These are phyloP conservation scores for Rhodamnia rubescens DNA, from an alignment of 345 rosid species.

Conservation along the genomic window DNA sequence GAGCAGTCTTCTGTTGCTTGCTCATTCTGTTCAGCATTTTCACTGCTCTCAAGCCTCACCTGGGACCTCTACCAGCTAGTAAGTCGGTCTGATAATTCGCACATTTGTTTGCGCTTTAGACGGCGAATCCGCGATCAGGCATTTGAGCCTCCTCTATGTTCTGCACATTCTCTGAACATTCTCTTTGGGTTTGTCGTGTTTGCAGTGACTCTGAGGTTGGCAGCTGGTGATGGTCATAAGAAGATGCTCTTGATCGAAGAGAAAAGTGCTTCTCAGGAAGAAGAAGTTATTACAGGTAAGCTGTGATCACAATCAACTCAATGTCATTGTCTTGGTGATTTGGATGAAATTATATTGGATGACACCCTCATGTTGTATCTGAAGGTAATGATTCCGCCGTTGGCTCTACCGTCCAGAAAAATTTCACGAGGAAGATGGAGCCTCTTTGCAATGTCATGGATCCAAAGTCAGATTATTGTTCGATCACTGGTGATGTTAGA, in stretches of 20 bases:
- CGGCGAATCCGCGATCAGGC: background rate
- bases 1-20: conserved; percentile 36
- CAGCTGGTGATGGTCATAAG: conserved; percentile 21
- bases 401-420: conserved; percentile 1
- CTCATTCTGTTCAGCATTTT: conserved; percentile 44
- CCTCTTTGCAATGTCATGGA: conserved; percentile 24
- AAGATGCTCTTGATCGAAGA: conserved; percentile 9
- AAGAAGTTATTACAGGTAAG: background rate
- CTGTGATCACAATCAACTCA: background rate
- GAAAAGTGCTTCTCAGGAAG: conserved; percentile 8
- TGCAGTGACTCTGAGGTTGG: conserved; percentile 42
- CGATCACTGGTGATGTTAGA: conserved; percentile 42
- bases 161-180: background rate
- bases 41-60: conserved; percentile 40
- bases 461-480: conserved; percentile 53
- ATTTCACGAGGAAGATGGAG: conserved; percentile 8
- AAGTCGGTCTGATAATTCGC: background rate
- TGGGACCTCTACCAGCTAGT: conserved; percentile 38
- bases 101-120: background rate
- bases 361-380: background rate
- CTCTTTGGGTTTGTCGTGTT: background rate
- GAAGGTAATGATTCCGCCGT: background rate
- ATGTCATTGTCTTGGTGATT: background rate
- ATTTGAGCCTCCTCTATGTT: background rate
- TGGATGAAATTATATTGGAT: background rate